Evolutionary conservation across 1,139 yeast species (phyloP).

Genomic region (Lodderomyces beijingensis): DNA sequence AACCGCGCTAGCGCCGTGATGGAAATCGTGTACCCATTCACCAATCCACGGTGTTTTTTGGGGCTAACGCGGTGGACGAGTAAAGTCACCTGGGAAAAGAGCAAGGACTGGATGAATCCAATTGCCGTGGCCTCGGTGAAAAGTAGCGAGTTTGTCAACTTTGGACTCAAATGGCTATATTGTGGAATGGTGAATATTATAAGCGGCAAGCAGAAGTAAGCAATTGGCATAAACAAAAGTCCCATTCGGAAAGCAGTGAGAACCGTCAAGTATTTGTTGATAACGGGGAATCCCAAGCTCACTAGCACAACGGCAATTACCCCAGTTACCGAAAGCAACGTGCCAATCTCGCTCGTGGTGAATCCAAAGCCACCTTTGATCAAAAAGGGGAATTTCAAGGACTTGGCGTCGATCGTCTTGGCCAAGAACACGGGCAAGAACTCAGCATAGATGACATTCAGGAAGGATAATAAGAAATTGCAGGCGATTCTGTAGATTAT

Average conservation of each 20-base stretch:
- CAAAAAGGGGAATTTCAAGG: conserved; percentile 33
- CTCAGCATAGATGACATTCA: conserved; percentile 49
- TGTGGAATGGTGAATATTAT: conserved; percentile 40
- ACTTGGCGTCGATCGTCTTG: conserved; percentile 30
- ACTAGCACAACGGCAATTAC: conserved; percentile 51
- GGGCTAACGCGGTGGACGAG: conserved; percentile 48
- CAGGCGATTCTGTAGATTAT: conserved; percentile 17
- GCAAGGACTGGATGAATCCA: conserved; percentile 35
- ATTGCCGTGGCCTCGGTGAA: conserved; percentile 16
- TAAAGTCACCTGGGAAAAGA: conserved; percentile 41
- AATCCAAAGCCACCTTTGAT: conserved; percentile 30
- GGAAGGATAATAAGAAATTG: conserved; percentile 23
- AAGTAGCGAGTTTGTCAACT: conserved; percentile 19
- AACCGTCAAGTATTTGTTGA: conserved; percentile 48
- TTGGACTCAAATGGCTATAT: conserved; percentile 18
- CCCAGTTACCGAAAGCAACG: conserved; percentile 53
- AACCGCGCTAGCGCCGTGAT: conserved; percentile 54
- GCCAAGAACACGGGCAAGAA: conserved; percentile 59
- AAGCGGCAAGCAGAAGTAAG: conserved; percentile 49
- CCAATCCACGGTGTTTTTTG: conserved; percentile 46
- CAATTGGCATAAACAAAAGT: conserved; percentile 38
- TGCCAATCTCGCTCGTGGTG: conserved; percentile 48
- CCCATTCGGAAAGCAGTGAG: conserved; percentile 42
- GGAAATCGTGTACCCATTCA: conserved; percentile 47
- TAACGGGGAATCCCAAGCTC: conserved; percentile 47